Evolutionary conservation across 169 alveolate genomes (phyloP).

Genomic region (Fabrea salina): DNA sequence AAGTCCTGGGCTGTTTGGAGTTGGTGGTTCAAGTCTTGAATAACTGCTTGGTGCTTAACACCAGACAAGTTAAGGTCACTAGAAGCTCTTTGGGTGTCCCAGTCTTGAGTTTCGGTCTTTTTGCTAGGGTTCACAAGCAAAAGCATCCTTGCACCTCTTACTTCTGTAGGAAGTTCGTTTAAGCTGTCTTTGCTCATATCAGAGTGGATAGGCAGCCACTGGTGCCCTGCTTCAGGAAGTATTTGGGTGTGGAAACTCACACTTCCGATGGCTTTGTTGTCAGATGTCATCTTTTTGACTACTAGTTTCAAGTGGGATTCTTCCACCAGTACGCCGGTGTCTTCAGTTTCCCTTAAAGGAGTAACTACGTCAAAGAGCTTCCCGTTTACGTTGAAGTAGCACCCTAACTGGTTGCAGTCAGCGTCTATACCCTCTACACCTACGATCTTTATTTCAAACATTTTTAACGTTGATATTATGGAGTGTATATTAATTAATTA

Average conservation of each 20-base stretch:
- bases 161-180: constrained; percentile 1
- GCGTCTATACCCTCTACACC: background rate
- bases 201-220: constrained; percentile 17
- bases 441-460: background rate
- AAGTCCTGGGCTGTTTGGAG: no score
- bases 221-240: background rate
- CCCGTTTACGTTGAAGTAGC: background rate
- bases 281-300: background rate
- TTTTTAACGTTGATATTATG: no score
- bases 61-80: no score
- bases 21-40: no score
- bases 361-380: background rate
- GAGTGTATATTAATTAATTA: background rate
- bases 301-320: background rate
- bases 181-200: background rate
- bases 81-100: no score
- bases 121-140: background rate
- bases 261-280: background rate
- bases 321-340: no score
- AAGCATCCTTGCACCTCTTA: background rate
- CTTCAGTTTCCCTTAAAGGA: background rate
- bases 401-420: background rate
- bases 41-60: no score
- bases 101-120: no score
- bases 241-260: background rate